Evolutionary conservation across 257 asterid genomes (phyloP).

Genomic region (Verbena officinalis): DNA sequence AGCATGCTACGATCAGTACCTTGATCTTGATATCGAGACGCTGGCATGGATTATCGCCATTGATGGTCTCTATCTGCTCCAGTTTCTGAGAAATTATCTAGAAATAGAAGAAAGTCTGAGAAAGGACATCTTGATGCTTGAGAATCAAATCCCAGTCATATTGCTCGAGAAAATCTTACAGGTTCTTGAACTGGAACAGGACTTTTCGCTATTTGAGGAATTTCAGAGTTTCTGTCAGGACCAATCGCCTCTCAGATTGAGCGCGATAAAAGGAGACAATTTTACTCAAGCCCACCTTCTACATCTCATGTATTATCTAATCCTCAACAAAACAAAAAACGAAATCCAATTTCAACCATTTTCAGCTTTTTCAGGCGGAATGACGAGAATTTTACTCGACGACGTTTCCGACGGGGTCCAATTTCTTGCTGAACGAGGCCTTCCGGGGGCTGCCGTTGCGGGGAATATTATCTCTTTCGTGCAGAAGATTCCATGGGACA

Average conservation of each 20-base stretch:
- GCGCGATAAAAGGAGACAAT: neutral
- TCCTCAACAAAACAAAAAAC: slow-evolving; percentile 21
- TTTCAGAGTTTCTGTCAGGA: slow-evolving; percentile 19
- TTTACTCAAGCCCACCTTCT: slow-evolving; percentile 30
- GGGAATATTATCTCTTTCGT: slow-evolving; percentile 18
- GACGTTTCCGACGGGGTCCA: neutral
- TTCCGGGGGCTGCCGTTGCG: slow-evolving; percentile 24
- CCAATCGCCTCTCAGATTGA: slow-evolving; percentile 39
- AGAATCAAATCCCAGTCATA: slow-evolving; percentile 48
- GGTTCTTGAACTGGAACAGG: slow-evolving; percentile 1
- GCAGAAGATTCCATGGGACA: slow-evolving; percentile 23
- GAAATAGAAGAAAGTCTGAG: slow-evolving; percentile 10
- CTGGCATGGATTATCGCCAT: slow-evolving; percentile 42
- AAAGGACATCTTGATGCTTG: slow-evolving; percentile 43
- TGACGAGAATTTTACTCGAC: neutral
- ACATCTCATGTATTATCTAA: slow-evolving; percentile 34
- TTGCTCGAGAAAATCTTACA: slow-evolving; percentile 22
- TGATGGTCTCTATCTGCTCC: slow-evolving; percentile 41
- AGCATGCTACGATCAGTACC: slow-evolving; percentile 39
- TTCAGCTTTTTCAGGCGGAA: neutral
- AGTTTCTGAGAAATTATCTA: slow-evolving; percentile 19
- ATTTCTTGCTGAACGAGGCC: slow-evolving; percentile 6
- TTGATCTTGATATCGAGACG: slow-evolving; percentile 38
- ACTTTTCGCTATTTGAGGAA: neutral
- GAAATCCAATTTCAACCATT: neutral